phyloP scores from a whole-genome alignment of 2,329 filamentous ascomycete species.

The Sporothrix brunneoviolacea region DNA sequence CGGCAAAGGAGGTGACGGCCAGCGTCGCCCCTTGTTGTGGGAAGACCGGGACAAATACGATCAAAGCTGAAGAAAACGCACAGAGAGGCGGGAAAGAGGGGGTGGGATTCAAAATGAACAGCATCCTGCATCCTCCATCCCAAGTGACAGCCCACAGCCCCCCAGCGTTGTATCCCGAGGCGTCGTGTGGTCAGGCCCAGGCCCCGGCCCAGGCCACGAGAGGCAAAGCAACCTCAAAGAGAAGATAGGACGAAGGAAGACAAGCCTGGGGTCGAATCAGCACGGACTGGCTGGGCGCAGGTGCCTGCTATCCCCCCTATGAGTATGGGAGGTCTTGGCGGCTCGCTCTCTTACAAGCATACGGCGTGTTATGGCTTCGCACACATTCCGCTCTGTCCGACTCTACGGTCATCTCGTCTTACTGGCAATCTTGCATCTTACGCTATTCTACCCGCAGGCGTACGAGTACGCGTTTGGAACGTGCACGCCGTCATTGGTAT shows the following conservation, averaged over 20 bases:
- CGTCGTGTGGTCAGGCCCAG: not conserved
- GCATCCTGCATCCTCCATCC: too few species aligned
- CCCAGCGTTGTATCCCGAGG: constrained; percentile 3
- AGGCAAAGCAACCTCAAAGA: not conserved
- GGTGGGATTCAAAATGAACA: too few species aligned
- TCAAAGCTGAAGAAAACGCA: not conserved
- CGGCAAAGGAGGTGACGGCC: too few species aligned
- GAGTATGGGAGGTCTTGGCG: too few species aligned
- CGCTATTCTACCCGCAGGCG: too few species aligned
- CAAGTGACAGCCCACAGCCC: not conserved
- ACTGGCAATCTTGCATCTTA: not conserved
- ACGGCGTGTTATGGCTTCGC: too few species aligned
- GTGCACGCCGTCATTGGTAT: too few species aligned
- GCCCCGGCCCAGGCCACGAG: not conserved
- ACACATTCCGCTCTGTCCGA: not conserved
- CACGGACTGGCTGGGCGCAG: not conserved
- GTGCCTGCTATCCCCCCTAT: too few species aligned
- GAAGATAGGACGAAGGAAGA: constrained; percentile 4
- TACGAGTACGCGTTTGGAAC: too few species aligned
- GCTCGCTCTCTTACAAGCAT: not conserved
- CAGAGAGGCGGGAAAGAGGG: not conserved
- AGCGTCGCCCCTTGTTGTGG: too few species aligned
- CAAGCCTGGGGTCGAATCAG: not conserved
- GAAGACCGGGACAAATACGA: too few species aligned
- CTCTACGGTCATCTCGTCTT: not conserved